Evolutionary conservation across 2,329 filamentous ascomycete genomes (phyloP), one percentile per base, ranked within the genome.

Genomic region (Colletotrichum lupini): DNA sequence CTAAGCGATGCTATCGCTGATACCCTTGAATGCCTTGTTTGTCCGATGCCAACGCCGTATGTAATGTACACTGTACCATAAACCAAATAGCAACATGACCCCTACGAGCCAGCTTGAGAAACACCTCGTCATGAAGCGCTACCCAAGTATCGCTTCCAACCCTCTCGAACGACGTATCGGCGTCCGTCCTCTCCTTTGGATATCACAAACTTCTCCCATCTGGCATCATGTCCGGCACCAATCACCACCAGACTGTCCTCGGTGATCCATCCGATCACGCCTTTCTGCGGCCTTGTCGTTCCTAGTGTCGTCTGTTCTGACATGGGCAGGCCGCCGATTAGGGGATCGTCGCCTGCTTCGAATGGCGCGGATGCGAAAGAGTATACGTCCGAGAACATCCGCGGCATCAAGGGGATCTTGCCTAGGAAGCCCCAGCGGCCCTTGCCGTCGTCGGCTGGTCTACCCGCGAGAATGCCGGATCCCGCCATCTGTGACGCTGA

Each of bases 361-460:
- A 98, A 98, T 42, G 92, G 91, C 3, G 91, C 89, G 53, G 92
- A 94, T 4, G 94, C 89, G 78, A 96, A 95, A 0, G 94, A 97
- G 81, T 98, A 98, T 9, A 93, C 89, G 76, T 98, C 97, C 1
- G 94, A 96, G 80, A 98, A 97, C 35, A 97, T 88, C 55, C 94
- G 91, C 1, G 97, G 97, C 76, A 98, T 90, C 68, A 97, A 86
- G 0, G 95, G 95, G 7, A 98, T 90, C 78, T 92, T 95, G 75
- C 94, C 92, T 5, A 98, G 85, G 59, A 97, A 89, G 1, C 95
- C 95, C 93, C 95, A 98, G 85, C 95, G 96, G 53, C 93, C 92
- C 61, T 88, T 89, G 5, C 88, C 84, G 58, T 88, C 87, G 52
- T 88, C 85, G 28, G 82, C 76, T 72, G 81, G 78, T 70, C 78